Percentiles rank a stretch among this genome's conserved stretches.
Evolutionary conservation across 1,139 yeast species (phyloP).

Genomic region (Yamadazyma triangularis): DNA sequence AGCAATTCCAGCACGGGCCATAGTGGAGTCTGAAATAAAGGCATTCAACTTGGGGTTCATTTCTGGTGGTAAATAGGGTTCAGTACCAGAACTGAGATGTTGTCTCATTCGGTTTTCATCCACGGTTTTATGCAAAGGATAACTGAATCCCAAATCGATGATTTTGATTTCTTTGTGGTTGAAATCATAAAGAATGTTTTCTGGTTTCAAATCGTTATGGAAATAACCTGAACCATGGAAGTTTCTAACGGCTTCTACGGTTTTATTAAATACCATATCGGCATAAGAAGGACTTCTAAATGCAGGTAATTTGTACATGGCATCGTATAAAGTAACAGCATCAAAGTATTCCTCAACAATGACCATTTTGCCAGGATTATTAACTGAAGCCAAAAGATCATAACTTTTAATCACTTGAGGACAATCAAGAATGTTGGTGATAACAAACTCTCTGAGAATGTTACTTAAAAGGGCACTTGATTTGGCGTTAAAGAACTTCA

Average conservation of each 20-base stretch:
- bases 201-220: constrained; percentile 4
- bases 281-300: no score
- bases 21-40: neutral
- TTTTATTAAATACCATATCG: neutral
- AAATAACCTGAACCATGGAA: constrained; percentile 2
- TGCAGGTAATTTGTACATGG: neutral
- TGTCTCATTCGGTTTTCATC: neutral
- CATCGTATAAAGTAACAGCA: neutral
- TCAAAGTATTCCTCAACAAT: constrained; percentile 13
- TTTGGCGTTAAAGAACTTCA: neutral
- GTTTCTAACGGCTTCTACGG: neutral
- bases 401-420: neutral
- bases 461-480: no score
- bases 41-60: neutral
- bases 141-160: neutral
- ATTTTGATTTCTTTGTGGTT: neutral
- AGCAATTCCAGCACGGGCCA: neutral
- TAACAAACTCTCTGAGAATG: neutral
- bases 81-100: neutral
- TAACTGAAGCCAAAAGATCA: neutral
- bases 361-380: neutral
- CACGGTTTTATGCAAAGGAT: neutral
- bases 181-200: constrained; percentile 1
- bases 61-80: constrained; percentile 1
- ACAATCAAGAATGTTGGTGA: neutral